Percentiles rank a stretch among this genome's conserved stretches.
Conservation (phyloP, 352 stramenopile genomes). For the Phytopythium boreale region DNA sequence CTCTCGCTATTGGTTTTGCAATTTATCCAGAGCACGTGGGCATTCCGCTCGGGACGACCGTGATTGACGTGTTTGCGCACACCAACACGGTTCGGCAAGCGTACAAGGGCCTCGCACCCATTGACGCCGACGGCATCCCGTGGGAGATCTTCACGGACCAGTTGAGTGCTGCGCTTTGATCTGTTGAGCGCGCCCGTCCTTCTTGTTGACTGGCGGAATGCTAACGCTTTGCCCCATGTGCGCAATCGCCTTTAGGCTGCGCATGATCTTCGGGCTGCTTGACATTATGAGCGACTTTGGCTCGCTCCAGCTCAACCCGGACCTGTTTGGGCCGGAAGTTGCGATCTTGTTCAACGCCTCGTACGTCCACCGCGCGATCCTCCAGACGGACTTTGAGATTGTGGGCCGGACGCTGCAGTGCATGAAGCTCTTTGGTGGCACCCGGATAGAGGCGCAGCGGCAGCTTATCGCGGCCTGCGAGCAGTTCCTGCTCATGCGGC, state of each 20-base stretch:
- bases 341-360: conserved; percentile 72
- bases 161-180: conserved; percentile 30
- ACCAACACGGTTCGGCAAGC: conserved; percentile 54
- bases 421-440: conserved; percentile 68
- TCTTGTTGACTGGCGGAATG: not conserved
- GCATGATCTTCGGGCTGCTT: conserved; percentile 75
- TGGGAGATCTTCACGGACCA: conserved; percentile 73
- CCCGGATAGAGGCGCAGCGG: conserved; percentile 29
- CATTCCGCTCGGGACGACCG: conserved; percentile 61
- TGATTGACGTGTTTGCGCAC: conserved; percentile 73
- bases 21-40: conserved; percentile 57
- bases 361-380: conserved; percentile 78
- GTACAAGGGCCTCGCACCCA: conserved; percentile 72
- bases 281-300: conserved; percentile 82
- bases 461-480: conserved; percentile 58
- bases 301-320: conserved; percentile 58
- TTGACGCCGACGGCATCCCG: conserved; percentile 54
- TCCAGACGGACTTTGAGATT: conserved; percentile 63
- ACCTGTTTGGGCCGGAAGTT: conserved; percentile 66
- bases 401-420: conserved; percentile 75
- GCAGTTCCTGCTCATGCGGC: conserved; percentile 59
- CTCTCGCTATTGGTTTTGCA: not conserved
- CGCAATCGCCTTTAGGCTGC: conserved; percentile 36
- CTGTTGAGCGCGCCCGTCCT: not conserved
- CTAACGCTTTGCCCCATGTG: not conserved